phyloP scores from a whole-genome alignment of 768 basidiomycete species.

The Suillus decipiens region DNA sequence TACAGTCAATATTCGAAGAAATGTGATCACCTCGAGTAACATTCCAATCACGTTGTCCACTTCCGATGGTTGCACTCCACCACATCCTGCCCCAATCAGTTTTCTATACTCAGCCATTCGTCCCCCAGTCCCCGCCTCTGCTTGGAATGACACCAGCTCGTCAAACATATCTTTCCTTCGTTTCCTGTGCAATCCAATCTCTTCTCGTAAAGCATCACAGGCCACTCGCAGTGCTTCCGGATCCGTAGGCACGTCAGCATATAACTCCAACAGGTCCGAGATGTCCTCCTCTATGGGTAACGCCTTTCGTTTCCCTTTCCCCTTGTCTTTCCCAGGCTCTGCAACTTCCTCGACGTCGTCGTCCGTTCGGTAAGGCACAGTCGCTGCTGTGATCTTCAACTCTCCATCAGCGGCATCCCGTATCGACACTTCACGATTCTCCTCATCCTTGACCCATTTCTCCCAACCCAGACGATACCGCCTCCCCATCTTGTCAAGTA shows the following conservation, averaged over 20 bases:
- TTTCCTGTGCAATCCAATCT: slow-evolving; percentile 64
- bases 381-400: slow-evolving; percentile 46
- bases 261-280: slow-evolving; percentile 60
- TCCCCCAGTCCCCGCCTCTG: slow-evolving; percentile 88
- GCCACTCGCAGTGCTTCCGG: slow-evolving; percentile 51
- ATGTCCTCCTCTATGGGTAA: slow-evolving; percentile 54
- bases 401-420: slow-evolving; percentile 64
- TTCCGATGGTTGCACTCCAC: slow-evolving; percentile 81
- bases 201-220: slow-evolving; percentile 65
- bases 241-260: slow-evolving; percentile 59
- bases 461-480: slow-evolving; percentile 89
- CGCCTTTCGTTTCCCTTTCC: slow-evolving; percentile 58
- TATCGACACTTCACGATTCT: slow-evolving; percentile 69
- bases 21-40: slow-evolving; percentile 68
- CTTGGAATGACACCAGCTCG: slow-evolving; percentile 76
- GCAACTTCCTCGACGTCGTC: slow-evolving; percentile 44
- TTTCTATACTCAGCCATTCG: slow-evolving; percentile 87
- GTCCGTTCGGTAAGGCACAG: slow-evolving; percentile 47
- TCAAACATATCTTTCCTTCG: slow-evolving; percentile 75
- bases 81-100: slow-evolving; percentile 89
- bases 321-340: slow-evolving; percentile 44
- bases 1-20: not conserved
- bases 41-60: slow-evolving; percentile 85
- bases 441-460: slow-evolving; percentile 89
- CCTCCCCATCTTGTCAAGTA: slow-evolving; percentile 76